phyloP scores from a whole-genome alignment of 1,284 basidiomycete genomes.

The Macrocystidia cucumis region DNA sequence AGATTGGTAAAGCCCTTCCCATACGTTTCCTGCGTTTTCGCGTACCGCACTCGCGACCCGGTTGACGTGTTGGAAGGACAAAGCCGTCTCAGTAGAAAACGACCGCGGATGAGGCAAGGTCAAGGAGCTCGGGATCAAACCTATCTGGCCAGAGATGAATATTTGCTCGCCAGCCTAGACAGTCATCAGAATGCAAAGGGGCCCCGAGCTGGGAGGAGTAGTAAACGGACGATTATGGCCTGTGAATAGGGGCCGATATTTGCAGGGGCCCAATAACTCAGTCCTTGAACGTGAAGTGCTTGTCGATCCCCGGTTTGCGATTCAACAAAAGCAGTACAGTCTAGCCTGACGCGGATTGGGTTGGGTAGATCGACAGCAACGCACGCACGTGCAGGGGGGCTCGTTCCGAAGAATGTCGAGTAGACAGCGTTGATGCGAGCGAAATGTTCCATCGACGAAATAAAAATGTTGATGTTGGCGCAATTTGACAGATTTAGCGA shows the following conservation, averaged over 20 bases:
- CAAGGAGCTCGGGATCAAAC: slow-evolving; percentile 73
- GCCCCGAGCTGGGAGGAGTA: slow-evolving; percentile 2
- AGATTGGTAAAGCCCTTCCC: slow-evolving; percentile 54
- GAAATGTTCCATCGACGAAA: slow-evolving; percentile 80
- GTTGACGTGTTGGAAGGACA: slow-evolving; percentile 77
- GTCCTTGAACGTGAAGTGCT: slow-evolving; percentile 87
- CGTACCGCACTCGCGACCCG: slow-evolving; percentile 58
- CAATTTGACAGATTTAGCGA: slow-evolving; percentile 53
- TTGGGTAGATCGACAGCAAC: slow-evolving; percentile 70
- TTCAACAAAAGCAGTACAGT: slow-evolving; percentile 64
- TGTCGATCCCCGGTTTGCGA: slow-evolving; percentile 37
- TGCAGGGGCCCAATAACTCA: slow-evolving; percentile 98
- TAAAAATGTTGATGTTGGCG: slow-evolving; percentile 76
- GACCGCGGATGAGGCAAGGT: slow-evolving; percentile 55
- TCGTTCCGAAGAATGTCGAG: slow-evolving; percentile 76
- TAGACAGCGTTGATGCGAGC: slow-evolving; percentile 74
- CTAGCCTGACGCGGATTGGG: slow-evolving; percentile 57
- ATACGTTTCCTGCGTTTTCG: slow-evolving; percentile 48
- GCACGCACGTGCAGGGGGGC: slow-evolving; percentile 90
- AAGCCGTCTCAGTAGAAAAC: slow-evolving; percentile 57
- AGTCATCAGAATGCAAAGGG: slow-evolving; percentile 3
- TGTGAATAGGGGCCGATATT: slow-evolving; percentile 99
- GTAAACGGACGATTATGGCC: slow-evolving; percentile 63
- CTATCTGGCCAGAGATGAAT: slow-evolving; percentile 94
- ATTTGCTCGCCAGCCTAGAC: slow-evolving; percentile 62